Conservation (phyloP, 2,329 filamentous ascomycete genomes). For the Ophiosphaerella herpotricha region DNA sequence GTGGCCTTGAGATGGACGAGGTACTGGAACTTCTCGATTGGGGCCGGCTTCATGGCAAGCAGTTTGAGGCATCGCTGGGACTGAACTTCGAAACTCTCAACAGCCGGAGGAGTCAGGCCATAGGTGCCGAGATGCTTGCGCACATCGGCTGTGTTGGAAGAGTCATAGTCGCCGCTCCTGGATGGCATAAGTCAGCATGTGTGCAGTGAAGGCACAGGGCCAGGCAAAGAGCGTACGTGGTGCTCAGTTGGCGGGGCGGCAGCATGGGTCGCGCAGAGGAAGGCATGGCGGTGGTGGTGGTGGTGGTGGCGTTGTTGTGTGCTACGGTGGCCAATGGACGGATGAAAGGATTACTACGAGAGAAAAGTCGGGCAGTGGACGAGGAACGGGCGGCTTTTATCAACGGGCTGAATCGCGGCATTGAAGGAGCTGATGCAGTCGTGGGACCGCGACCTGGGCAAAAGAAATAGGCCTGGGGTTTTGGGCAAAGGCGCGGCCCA, state of each 20-base stretch:
- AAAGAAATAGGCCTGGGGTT: conserved; percentile 30
- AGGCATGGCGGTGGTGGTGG: conserved; percentile 28
- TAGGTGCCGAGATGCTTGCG: conserved; percentile 58
- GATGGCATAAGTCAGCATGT: conserved; percentile 15
- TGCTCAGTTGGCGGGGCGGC: conserved; percentile 44
- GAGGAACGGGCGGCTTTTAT: conserved; percentile 41
- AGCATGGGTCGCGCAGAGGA: conserved; percentile 44
- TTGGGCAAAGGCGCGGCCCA: conserved; percentile 17
- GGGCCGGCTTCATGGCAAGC: conserved; percentile 69
- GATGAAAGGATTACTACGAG: conserved; percentile 16
- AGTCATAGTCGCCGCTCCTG: conserved; percentile 56
- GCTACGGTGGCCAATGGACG: conserved; percentile 44
- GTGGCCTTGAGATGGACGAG: conserved; percentile 74
- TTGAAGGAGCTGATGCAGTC: conserved; percentile 37
- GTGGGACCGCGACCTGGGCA: conserved; percentile 36
- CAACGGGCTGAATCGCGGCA: conserved; percentile 39
- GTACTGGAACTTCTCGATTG: conserved; percentile 83
- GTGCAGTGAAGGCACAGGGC: neutral
- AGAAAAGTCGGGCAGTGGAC: conserved; percentile 19
- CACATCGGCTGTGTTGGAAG: conserved; percentile 54
- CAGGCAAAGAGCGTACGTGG: conserved; percentile 35
- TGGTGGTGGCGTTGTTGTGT: conserved; percentile 16
- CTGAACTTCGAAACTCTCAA: conserved; percentile 57
- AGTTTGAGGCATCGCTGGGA: conserved; percentile 67
- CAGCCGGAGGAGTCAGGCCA: conserved; percentile 56